phyloP scores from a whole-genome alignment of 768 basidiomycete genomes.

The Leccinum longicurvipes region DNA sequence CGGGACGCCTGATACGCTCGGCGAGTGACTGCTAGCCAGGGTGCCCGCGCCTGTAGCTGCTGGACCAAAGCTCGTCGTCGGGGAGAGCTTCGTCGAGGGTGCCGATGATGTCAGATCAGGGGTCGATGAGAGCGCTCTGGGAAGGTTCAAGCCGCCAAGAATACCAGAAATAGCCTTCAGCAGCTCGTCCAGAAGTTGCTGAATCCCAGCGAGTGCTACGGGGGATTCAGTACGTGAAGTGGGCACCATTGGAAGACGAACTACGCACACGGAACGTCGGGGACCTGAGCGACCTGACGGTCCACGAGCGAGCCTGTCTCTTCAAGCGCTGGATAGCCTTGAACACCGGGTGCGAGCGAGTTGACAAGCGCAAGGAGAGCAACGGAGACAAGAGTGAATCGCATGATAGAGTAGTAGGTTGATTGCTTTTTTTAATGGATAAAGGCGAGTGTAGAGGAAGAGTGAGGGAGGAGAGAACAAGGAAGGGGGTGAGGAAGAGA shows the following conservation, averaged over 20 bases:
- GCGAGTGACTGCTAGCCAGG: not conserved
- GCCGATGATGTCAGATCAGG: not conserved
- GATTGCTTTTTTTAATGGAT: constrained; percentile 17
- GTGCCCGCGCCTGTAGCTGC: not conserved
- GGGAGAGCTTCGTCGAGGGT: not conserved
- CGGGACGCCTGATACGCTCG: not conserved
- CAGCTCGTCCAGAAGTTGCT: not conserved
- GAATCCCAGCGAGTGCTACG: not conserved
- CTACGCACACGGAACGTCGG: not conserved
- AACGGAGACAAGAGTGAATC: constrained; percentile 16
- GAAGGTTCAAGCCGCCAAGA: not conserved
- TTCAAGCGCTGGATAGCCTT: constrained; percentile 15
- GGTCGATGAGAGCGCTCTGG: not conserved
- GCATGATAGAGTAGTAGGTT: constrained; percentile 24
- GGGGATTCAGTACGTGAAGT: not conserved
- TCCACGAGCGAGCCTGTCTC: not conserved
- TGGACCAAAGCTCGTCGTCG: not conserved
- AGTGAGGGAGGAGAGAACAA: constrained; percentile 1
- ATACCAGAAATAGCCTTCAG: not conserved
- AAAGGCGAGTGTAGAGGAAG: constrained; percentile 7
- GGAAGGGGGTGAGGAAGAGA: constrained; percentile 12
- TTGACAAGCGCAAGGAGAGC: constrained; percentile 18
- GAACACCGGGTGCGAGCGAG: constrained; percentile 13
- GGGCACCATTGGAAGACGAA: not conserved
- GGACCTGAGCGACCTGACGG: not conserved